Evolutionary conservation across 495 filamentous ascomycete species (phyloP), one percentile per base, ranked within the genome.

Genomic region (Staphylotrichum longicolle): DNA sequence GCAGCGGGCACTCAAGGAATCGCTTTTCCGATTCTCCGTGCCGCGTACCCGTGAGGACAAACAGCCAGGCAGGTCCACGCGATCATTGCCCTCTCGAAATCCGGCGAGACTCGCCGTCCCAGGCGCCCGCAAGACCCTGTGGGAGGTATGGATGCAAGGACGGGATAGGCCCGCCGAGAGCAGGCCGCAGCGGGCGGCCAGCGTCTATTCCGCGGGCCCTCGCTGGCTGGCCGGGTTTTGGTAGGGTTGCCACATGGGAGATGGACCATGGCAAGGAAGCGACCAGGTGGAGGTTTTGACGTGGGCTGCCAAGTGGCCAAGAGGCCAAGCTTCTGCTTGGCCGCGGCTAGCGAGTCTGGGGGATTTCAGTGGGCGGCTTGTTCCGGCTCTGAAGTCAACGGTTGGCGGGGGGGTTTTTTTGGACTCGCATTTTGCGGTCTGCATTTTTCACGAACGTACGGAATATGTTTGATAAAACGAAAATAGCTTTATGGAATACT

Each of bases 121-220:
- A 60, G 49, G 58, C 58, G 58, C 58, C 58, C 58, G 40, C 37
- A 37, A 14, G 14, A 35, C 15, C 37, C n/a, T 48, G 46, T 55
- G 12, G 53, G 49, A 39, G 42, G 44, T 55, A 55, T n/a, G 30
- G 15, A 55, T 20, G 15, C 40, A 37, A 34, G 34, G 12, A 14
- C 12, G 54, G 47, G 53, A 45, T 14, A 15, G 30, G 47, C n/a
- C 42, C 39, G 51, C 35, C 20, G 40, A 46, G 14, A 44, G 40
- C 35, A 15, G 66, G 66, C 66, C 63, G 63, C 66, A 32, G 57
- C 61, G 32, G 60, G 46, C 39, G 66, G 66, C 66, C 66, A 66
- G 66, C 66, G 66, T 61, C 57, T 68, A 52, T 51, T 56, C 20
- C 10, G 30, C 39, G 63, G 51, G 41, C 27, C 37, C 32, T 37